Evolutionary conservation across 495 filamentous ascomycete genomes (phyloP), one percentile per base, ranked within the genome.

Genomic region (Neurospora tetraspora): DNA sequence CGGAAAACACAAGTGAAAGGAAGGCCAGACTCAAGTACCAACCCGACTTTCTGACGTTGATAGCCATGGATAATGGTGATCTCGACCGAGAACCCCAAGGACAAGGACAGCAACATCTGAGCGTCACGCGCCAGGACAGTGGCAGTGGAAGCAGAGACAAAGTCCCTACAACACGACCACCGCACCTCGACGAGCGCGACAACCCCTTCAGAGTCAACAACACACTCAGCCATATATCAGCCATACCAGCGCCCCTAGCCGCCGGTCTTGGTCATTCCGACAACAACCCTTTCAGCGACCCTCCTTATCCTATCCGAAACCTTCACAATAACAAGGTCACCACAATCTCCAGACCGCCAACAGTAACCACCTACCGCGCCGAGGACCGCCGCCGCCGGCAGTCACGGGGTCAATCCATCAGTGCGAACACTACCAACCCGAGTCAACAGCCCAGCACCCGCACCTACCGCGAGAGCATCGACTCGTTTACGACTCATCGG

Each of bases 251-350:
- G 37, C 81, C 82, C 11, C 73, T 82, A 5, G 72, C 76, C 18
- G 76, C n/a, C n/a, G n/a, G n/a, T n/a, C n/a, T n/a, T 14, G 12
- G 14, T 20, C n/a, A 18, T 36, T 34, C 43, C 77, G 53, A 80
- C 61, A 82, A 86, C 70, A 82, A 86, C 70, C 83, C 83, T 40
- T 85, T 88, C 68, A 79, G 78, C 12, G 85, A 87, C 43, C 77
- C 81, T 40, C 77, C 81, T 40, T 81, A 81, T 69, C 78, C 83
- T 39, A n/a, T 45, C 7, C 42, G 42, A 3, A n/a, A 45, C 18
- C 42, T 45, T n/a, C 42, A 45, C 8, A n/a, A 9, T 2, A n/a
- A 45, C n/a, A 10, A 34, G 31, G 31, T 16, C 42, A 45, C 42
- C 42, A 10, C n/a, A 20, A 18, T 45, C n/a, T 20, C 42, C n/a